Evolutionary conservation across 495 filamentous ascomycete genomes (phyloP).

Genomic region (Penicillium coprophilum): DNA sequence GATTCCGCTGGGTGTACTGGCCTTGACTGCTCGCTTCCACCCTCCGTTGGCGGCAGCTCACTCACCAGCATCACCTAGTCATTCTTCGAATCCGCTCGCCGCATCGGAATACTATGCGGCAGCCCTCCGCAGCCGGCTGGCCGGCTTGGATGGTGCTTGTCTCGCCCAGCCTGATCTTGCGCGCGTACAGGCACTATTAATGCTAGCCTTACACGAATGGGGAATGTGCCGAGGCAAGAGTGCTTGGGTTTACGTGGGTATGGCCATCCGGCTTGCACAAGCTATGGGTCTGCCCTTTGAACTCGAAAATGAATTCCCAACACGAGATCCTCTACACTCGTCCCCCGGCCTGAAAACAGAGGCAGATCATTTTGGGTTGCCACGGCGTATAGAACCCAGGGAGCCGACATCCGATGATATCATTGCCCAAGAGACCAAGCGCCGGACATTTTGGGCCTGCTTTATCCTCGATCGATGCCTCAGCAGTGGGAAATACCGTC

Average conservation of each 20-base stretch:
- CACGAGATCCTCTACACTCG: conserved; percentile 40
- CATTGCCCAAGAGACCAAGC: conserved; percentile 71
- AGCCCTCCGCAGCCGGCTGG: conserved; percentile 64
- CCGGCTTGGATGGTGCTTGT: conserved; percentile 50
- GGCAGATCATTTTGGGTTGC: conserved; percentile 44
- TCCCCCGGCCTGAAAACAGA: conserved; percentile 44
- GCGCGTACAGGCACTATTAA: conserved; percentile 72
- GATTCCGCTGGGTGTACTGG: conserved; percentile 73
- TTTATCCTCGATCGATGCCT: conserved; percentile 80
- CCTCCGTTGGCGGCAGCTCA: conserved; percentile 66
- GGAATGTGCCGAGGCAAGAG: conserved; percentile 71
- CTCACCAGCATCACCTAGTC: conserved; percentile 46
- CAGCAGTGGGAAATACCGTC: conserved; percentile 71
- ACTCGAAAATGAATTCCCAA: conserved; percentile 45
- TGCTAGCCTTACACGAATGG: conserved; percentile 86
- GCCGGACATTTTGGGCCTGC: conserved; percentile 84
- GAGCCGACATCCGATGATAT: conserved; percentile 53
- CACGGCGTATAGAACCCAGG: conserved; percentile 34
- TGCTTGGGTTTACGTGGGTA: conserved; percentile 76
- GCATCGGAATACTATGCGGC: conserved; percentile 81
- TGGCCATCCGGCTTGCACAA: conserved; percentile 74
- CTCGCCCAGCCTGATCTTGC: conserved; percentile 62
- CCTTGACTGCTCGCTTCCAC: conserved; percentile 78
- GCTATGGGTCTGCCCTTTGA: conserved; percentile 70
- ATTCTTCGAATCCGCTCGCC: conserved; percentile 57